Percentiles rank a stretch among this genome's conserved stretches.
Conservation (phyloP, 208 protist genomes). For the Jaenimonas drosophilae region DNA sequence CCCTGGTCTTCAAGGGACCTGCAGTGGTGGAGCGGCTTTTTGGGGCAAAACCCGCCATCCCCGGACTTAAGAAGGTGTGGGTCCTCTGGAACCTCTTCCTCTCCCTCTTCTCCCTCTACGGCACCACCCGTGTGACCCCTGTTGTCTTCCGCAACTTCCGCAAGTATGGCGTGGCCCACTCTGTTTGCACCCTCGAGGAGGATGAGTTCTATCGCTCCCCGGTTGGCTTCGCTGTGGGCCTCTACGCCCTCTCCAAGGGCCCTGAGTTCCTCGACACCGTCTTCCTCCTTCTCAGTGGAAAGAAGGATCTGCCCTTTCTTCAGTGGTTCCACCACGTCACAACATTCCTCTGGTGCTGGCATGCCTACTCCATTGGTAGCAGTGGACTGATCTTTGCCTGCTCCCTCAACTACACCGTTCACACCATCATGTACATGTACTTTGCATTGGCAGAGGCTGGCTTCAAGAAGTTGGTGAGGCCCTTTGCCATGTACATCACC, state of each 20-base stretch:
- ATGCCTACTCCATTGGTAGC: conserved; percentile 46
- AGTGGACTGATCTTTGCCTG: conserved; percentile 55
- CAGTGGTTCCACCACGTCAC: conserved; percentile 93
- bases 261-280: conserved; percentile 82
- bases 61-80: conserved; percentile 30
- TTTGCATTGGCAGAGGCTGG: conserved; percentile 75
- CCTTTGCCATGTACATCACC: conserved; percentile 84
- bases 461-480: conserved; percentile 55
- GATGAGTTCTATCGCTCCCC: conserved; percentile 85
- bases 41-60: conserved; percentile 28
- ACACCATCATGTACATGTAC: conserved; percentile 95
- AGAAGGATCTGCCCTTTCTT: conserved; percentile 80
- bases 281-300: conserved; percentile 76
- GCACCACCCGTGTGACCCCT: conserved; percentile 33
- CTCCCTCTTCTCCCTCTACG: conserved; percentile 59
- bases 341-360: conserved; percentile 86
- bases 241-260: conserved; percentile 81
- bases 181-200: conserved; percentile 56
- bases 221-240: conserved; percentile 56
- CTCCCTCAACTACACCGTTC: conserved; percentile 91
- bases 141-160: conserved; percentile 41
- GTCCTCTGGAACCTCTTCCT: conserved; percentile 82
- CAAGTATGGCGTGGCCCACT: conserved; percentile 30
- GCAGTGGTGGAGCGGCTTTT: conserved; percentile 20
- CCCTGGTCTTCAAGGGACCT: conserved; percentile 45